phyloP scores from a whole-genome alignment of 2,329 filamentous ascomycete species.

The Fusarium coffeatum region DNA sequence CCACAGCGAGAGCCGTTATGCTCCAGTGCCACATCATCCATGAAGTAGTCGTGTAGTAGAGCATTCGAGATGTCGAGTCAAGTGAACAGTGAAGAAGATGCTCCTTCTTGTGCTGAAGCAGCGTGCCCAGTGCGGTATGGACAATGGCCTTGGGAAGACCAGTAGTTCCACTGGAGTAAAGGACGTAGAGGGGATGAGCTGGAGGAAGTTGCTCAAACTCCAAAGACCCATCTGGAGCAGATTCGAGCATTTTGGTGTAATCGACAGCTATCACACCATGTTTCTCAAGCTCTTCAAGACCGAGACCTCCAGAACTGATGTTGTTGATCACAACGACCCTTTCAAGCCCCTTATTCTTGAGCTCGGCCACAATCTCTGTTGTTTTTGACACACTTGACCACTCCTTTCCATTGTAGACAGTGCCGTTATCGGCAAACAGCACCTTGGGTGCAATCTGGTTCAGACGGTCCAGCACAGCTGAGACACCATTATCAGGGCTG shows the following conservation, averaged over 20 bases:
- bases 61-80: slow-evolving; percentile 75
- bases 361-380: slow-evolving; percentile 74
- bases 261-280: slow-evolving; percentile 57
- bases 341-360: slow-evolving; percentile 71
- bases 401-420: slow-evolving; percentile 89
- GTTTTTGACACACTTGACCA: slow-evolving; percentile 86
- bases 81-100: slow-evolving; percentile 89
- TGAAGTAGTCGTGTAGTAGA: slow-evolving; percentile 94
- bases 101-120: slow-evolving; percentile 98
- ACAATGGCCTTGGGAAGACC: slow-evolving; percentile 91
- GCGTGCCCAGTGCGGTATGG: slow-evolving; percentile 87
- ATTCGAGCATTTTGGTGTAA: slow-evolving; percentile 59
- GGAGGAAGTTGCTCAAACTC: slow-evolving; percentile 82
- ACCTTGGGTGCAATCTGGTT: slow-evolving; percentile 85
- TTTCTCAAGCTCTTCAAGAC: slow-evolving; percentile 55
- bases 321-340: slow-evolving; percentile 81
- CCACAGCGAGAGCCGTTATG: slow-evolving; percentile 84
- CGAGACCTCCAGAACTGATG: slow-evolving; percentile 59
- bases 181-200: slow-evolving; percentile 90
- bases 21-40: slow-evolving; percentile 99
- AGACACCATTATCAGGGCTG: slow-evolving; percentile 91
- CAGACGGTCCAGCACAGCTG: slow-evolving; percentile 88
- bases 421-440: slow-evolving; percentile 88
- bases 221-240: slow-evolving; percentile 59
- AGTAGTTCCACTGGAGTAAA: slow-evolving; percentile 94